Conservation (phyloP, 2,329 filamentous ascomycete species). For the Fusarium coffeatum region DNA sequence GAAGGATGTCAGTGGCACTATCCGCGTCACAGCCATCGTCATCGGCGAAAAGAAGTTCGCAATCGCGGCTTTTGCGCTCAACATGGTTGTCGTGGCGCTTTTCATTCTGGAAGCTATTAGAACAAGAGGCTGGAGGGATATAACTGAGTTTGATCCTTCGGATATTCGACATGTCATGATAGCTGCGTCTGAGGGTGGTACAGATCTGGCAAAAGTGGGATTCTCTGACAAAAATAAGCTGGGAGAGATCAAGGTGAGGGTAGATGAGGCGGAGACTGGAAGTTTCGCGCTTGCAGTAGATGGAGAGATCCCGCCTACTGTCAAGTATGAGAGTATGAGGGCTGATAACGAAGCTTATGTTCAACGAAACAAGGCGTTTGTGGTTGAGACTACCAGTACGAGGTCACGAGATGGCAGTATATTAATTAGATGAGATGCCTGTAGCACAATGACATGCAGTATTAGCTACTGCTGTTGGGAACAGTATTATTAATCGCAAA, state of each 20-base stretch:
- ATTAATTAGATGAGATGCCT: neutral
- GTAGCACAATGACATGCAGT: neutral
- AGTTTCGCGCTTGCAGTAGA: constrained; percentile 13
- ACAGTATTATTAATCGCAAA: neutral
- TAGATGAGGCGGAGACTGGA: neutral
- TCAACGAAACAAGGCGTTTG: neutral
- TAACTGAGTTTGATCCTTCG: constrained; percentile 30
- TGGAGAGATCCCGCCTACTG: constrained; percentile 1
- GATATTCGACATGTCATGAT: constrained; percentile 30
- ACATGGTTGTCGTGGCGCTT: neutral
- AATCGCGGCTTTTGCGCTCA: constrained; percentile 16
- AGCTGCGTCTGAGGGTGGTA: constrained; percentile 19
- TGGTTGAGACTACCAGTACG: neutral
- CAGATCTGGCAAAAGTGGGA: neutral
- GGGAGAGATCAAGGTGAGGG: constrained; percentile 5
- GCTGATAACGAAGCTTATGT: neutral
- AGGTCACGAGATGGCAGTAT: neutral
- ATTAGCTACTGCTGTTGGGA: no score
- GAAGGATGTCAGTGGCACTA: neutral
- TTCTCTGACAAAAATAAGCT: constrained; percentile 9
- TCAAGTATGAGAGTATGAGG: constrained; percentile 24
- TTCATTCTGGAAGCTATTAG: constrained; percentile 27
- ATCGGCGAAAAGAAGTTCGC: constrained; percentile 21
- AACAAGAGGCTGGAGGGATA: constrained; percentile 31
- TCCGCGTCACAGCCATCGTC: constrained; percentile 10